A percentile compares a stretch with the other conserved stretches of the same genome.
Evolutionary conservation across 108 stramenopile genomes (phyloP).

Genomic region (Parmales sp.): DNA sequence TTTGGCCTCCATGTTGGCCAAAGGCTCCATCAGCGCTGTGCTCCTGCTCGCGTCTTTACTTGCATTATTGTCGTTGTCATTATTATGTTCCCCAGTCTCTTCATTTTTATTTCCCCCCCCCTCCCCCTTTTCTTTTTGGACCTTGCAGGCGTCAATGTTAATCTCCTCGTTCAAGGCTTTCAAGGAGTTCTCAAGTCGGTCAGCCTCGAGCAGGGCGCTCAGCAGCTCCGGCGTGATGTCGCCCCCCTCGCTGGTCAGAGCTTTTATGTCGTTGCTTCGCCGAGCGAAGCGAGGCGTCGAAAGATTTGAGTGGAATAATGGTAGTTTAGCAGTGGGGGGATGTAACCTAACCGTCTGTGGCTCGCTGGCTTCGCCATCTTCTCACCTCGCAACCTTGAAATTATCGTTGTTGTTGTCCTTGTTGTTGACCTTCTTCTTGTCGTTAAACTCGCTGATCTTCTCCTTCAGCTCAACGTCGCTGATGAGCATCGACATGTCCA

Average conservation of each 20-base stretch:
- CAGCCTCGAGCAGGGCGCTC: background rate
- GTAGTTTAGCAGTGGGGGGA: too few species aligned
- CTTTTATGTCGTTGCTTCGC: background rate
- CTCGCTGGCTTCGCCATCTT: too few species aligned
- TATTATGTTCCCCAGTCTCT: background rate
- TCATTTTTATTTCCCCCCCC: background rate
- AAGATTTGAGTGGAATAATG: too few species aligned
- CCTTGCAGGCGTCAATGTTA: background rate
- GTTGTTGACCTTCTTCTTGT: slow-evolving; percentile 5
- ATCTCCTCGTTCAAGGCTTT: background rate
- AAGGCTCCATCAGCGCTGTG: too few species aligned
- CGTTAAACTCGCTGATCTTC: background rate
- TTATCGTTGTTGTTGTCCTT: background rate
- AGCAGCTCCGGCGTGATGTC: slow-evolving; percentile 11
- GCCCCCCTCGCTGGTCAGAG: slow-evolving; percentile 4
- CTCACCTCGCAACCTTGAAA: slow-evolving; percentile 6
- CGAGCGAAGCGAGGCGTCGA: too few species aligned
- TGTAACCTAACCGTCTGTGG: too few species aligned
- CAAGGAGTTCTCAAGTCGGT: background rate
- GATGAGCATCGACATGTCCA: background rate
- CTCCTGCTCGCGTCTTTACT: background rate
- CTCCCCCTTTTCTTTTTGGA: background rate
- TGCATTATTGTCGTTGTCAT: background rate
- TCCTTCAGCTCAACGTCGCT: background rate
- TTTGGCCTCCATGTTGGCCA: too few species aligned